Evolutionary conservation across 768 basidiomycete genomes (phyloP).

Genomic region (Botryobasidium botryosum): DNA sequence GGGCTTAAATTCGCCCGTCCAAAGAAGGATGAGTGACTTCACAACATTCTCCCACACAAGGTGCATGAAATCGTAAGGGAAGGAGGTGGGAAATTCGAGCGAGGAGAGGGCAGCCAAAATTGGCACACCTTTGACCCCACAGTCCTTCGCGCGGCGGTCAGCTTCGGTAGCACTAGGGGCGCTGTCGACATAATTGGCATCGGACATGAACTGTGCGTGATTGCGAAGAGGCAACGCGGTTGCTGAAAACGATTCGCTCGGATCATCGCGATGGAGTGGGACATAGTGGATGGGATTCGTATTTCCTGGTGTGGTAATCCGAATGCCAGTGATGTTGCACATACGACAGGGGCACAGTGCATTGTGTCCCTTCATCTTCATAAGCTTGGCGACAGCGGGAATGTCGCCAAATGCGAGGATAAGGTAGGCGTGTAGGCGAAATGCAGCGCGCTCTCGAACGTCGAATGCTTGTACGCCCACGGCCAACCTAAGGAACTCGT

Average conservation of each 20-base stretch:
- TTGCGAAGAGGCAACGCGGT: background rate
- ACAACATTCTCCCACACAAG: constrained; percentile 10
- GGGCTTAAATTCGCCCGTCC: constrained; percentile 5
- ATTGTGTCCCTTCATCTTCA: constrained; percentile 33
- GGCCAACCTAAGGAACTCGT: constrained; percentile 23
- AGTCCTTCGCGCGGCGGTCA: too few species aligned
- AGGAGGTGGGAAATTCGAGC: background rate
- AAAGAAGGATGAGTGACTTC: constrained; percentile 3
- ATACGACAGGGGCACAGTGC: constrained; percentile 6
- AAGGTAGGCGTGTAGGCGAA: constrained; percentile 20
- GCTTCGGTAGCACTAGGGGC: too few species aligned
- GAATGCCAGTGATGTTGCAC: background rate
- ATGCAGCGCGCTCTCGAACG: constrained; percentile 14
- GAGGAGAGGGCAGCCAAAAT: background rate
- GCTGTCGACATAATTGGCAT: background rate
- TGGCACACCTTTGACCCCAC: too few species aligned
- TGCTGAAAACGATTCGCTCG: too few species aligned
- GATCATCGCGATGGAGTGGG: background rate
- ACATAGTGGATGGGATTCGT: background rate
- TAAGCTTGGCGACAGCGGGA: constrained; percentile 18
- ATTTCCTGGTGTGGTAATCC: background rate
- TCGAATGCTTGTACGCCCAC: constrained; percentile 21
- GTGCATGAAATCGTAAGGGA: constrained; percentile 12
- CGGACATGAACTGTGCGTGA: background rate
- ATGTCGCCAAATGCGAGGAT: constrained; percentile 22